phyloP scores from a whole-genome alignment of 148 eudicot species.

The Persicaria maculosa region DNA sequence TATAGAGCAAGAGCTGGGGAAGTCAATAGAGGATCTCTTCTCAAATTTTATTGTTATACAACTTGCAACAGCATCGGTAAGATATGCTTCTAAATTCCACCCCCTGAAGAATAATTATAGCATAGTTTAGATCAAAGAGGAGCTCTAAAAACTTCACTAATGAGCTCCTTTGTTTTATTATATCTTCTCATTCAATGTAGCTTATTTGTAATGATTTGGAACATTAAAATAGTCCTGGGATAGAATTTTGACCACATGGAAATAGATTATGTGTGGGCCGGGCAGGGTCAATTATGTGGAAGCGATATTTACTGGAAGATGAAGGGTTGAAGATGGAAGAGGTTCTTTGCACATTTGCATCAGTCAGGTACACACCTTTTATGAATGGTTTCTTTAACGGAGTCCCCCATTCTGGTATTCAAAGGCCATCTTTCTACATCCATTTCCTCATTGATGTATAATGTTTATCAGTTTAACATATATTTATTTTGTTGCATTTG shows the following conservation, averaged over 20 bases:
- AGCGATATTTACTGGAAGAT: not conserved
- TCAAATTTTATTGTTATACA: constrained; percentile 48
- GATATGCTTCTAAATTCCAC: constrained; percentile 14
- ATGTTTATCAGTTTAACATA: not conserved
- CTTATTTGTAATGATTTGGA: not conserved
- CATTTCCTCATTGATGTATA: not conserved
- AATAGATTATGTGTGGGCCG: not conserved
- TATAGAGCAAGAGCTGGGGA: constrained; percentile 66
- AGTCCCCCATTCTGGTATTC: constrained; percentile 94
- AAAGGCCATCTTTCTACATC: not conserved
- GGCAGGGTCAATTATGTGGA: not conserved
- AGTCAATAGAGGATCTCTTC: constrained; percentile 67
- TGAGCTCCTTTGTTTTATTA: not conserved
- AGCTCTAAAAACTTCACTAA: not conserved
- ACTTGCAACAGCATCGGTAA: constrained; percentile 95
- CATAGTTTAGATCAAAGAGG: constrained; percentile 1
- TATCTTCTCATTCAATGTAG: not conserved
- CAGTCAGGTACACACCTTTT: not conserved
- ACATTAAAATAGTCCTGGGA: not conserved
- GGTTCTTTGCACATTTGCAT: not conserved
- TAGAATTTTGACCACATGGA: not conserved
- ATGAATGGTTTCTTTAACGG: constrained; percentile 96
- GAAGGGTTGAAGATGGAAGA: not conserved
- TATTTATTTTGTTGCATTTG: not conserved
- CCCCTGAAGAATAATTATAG: not conserved